phyloP scores from a whole-genome alignment of 768 basidiomycete species.

The Auriscalpium vulgare region DNA sequence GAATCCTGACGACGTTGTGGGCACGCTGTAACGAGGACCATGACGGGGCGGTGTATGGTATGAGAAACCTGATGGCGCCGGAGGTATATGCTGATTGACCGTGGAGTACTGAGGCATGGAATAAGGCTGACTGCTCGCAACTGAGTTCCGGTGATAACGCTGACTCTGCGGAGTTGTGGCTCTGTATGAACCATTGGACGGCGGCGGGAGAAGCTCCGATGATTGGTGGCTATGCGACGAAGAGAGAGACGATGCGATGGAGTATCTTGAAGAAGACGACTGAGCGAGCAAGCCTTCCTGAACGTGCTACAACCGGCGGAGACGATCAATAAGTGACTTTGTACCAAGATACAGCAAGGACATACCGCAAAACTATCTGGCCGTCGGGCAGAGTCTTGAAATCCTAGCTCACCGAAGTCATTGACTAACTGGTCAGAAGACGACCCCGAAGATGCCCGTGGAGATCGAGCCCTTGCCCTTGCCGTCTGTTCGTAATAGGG shows the following conservation, averaged over 20 bases:
- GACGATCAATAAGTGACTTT: background rate
- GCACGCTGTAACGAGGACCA: constrained; percentile 61
- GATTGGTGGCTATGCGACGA: constrained; percentile 26
- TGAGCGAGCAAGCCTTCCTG: constrained; percentile 1
- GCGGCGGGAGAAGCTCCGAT: constrained; percentile 27
- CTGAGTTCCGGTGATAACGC: constrained; percentile 12
- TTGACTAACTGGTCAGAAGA: constrained; percentile 49
- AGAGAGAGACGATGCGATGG: constrained; percentile 11
- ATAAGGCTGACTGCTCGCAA: constrained; percentile 23
- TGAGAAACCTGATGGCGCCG: constrained; percentile 27
- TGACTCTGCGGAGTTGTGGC: constrained; percentile 9
- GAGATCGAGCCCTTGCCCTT: constrained; percentile 5
- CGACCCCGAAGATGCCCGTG: constrained; percentile 18
- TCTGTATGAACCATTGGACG: background rate
- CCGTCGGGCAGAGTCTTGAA: constrained; percentile 38
- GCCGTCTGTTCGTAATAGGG: constrained; percentile 61
- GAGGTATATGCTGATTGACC: constrained; percentile 34
- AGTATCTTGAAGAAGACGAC: constrained; percentile 1
- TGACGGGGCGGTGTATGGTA: constrained; percentile 28
- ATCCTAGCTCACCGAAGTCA: constrained; percentile 59
- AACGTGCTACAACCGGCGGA: background rate
- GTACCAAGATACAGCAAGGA: background rate
- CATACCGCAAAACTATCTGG: constrained; percentile 53
- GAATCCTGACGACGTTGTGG: constrained; percentile 62
- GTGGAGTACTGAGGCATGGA: constrained; percentile 33